Base-by-base conservation (phyloP, 2,329 filamentous ascomycete genomes). In the Aspergillus quadrilineatus region DNA sequence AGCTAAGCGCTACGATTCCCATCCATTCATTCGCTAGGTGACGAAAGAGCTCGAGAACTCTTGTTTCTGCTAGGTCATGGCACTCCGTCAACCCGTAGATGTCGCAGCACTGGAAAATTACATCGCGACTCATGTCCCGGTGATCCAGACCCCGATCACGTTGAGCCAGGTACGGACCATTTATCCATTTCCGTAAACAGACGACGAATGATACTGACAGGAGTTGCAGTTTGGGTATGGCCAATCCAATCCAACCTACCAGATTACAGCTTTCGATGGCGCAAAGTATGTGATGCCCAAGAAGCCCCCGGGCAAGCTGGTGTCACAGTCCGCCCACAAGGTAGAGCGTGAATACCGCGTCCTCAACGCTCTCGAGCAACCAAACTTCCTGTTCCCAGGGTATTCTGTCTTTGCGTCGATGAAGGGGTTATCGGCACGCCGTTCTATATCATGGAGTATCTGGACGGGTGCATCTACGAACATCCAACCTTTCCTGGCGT, bases 401-500 rank as follows among this genome's bases (percentile, higher is more conserved):
- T 90, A 9, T 88, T 91, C 73, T 89, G 87, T 67, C 83, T 97
- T 15, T 99, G 93, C 76, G 88, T 95, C 73, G 92, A 97, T 75
- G 78, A 80, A 37, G 77, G 75, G 55, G 80, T 97, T 39, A 81
- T 97, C 61, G 93, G 92, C 54, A 97, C 92, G 7, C 85, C 92
- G 4, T 99, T 97, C 74, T 97, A 99, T 77, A 87, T 97, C 69
- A 97, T 99, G 94, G 87, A 91, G 73, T 97, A 94, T 72, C 81
- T 97, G 60, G 89, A 96, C 69, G 94, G 94, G 22, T 87, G 94
- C 67, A 96, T 97, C 75, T 90, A 97, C 68, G 89, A 92, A 68
- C 91, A 97, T 75, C 88, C 92, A 44, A 80, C 87, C 32, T 87
- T 97, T 70, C 92, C 91, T 1, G 88, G 80, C 12, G 84, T 91